Base-by-base conservation (phyloP, 805 yeast genomes). In the Lipomyces oligophaga region DNA sequence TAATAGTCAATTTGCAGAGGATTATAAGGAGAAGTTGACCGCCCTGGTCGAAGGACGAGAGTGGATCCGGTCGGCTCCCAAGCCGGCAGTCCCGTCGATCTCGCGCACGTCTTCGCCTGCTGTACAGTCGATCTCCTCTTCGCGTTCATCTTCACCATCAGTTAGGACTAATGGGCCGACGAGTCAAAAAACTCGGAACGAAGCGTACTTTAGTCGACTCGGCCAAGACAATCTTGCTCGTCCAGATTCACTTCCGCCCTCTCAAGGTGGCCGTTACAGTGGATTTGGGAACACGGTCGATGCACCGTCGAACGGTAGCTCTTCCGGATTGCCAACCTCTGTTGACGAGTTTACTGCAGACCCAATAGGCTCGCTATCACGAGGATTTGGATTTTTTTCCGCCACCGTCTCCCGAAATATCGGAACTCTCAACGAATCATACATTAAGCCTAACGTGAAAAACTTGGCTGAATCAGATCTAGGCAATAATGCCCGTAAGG, bases 381-480 rank as follows among this genome's bases (percentile, higher is more conserved):
- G 81, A 67, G 97, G 98, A 19, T 93, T 97, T 96, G 89, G 95
- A 21, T 69, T 93, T 54, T 87, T 93, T 61, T 81, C 96, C 8
- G 73, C 81, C n/a, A 80, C 94, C 0, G 87, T 93, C 22, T 76
- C 84, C 35, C 83, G 86, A 67, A 83, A 94, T 0, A 81, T 87
- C 7, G 79, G 74, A 52, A 96, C 87, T 55, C 95, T 93, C 32
- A 84, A 83, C 57, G 95, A 89, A 60, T 68, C 80, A 6, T 95
- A 88, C 41, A 88, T 93, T 56, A 86, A 85, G 63, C 98, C 98
- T n/a, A 80, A 93, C 37, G 75, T 87, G 63, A 80, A 80, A 62
- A 88, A 84, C 61, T 73, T 93, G 58, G 78, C 81, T 31, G 87
- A 81, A 52, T 79, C 85, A 52, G 97, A 93, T 49, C 66, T 85